These are phyloP conservation scores for Fusarium decemcellulare DNA, from an alignment of 2,329 filamentous ascomycete genomes.

Conservation along the genomic window DNA sequence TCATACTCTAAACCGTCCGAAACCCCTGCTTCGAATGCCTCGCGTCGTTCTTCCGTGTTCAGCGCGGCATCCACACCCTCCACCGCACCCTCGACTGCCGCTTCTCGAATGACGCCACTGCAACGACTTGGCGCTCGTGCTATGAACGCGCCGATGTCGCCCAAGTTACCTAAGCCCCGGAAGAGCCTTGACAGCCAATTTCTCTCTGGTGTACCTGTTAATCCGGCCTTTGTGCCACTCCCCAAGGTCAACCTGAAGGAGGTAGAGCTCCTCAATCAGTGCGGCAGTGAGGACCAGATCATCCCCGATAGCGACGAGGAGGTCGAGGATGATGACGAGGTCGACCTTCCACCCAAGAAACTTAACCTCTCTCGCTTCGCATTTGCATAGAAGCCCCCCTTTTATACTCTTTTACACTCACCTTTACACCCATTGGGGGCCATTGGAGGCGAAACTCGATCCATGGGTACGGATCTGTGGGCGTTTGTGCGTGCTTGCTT, in stretches of 20 bases:
- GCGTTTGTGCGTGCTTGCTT: conserved; percentile 19
- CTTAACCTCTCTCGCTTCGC: conserved; percentile 66
- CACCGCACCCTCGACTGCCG: conserved; percentile 59
- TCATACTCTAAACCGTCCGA: conserved; percentile 47
- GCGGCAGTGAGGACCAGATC: conserved; percentile 71
- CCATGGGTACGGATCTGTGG: conserved; percentile 28
- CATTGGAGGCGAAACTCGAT: conserved; percentile 6
- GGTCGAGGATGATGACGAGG: conserved; percentile 54
- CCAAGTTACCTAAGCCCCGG: conserved; percentile 48
- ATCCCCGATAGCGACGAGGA: conserved; percentile 67
- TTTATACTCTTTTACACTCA: background rate
- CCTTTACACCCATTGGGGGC: background rate
- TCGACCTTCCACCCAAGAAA: conserved; percentile 49
- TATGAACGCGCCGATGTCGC: conserved; percentile 45
- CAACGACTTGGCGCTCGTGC: conserved; percentile 67
- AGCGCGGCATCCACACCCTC: conserved; percentile 55
- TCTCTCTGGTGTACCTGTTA: conserved; percentile 58
- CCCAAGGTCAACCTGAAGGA: conserved; percentile 68
- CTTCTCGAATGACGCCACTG: conserved; percentile 65
- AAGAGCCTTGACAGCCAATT: conserved; percentile 43
- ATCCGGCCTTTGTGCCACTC: conserved; percentile 69
- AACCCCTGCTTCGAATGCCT: conserved; percentile 55
- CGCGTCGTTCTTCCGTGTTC: conserved; percentile 54
- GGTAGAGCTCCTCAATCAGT: conserved; percentile 64
- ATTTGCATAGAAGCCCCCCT: conserved; percentile 48